Evolutionary conservation across 441 rosid species (phyloP), one percentile per base, ranked within the genome.

Genomic region (Mallotus japonicus): DNA sequence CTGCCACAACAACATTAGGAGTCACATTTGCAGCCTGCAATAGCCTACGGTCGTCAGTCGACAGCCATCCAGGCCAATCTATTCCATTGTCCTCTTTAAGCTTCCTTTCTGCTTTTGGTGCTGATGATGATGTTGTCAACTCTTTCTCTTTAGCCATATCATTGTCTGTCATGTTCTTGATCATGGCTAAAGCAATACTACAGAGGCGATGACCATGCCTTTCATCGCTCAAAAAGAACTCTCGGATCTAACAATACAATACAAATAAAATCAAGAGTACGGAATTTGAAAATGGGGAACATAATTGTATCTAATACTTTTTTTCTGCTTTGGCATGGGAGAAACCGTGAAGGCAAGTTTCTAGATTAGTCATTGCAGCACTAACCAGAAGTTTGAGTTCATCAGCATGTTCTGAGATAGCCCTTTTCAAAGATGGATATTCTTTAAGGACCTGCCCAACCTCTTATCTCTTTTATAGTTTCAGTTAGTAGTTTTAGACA

Each of bases 281-380:
- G 1, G 3, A 12, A 12, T n/a, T 2, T 19, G 9, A 34, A 61
- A 44, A 34, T 32, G 20, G 55, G 56, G 69, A 2, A 49, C 14
- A 47, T 12, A 51, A n/a, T 19, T 50, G 64, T 22, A 87, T 81
- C 84, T 82, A n/a, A n/a, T n/a, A n/a, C n/a, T n/a, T 70, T 67
- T 79, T 78, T 62, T 91, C 93, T 1, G 82, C 86, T 0, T 16
- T 0, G 13, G 83, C 80, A 62, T 87, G 81, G 16, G 90, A 84
- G 76, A 93, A 84, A 69, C 98, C 98, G 49, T 90, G 96, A 32
- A 77, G 77, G 84, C 98, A 93, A 50, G 97, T 93, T 71, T 87
- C 90, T 70, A 87, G 94, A 70, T 91, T 88, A 17, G 86, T 78
- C 40, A 93, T 80, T 34, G 97, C 89, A 50, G 97, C 97, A 77